Percentiles rank a stretch among this genome's conserved stretches.
Evolutionary conservation across 2,329 filamentous ascomycete species (phyloP).

Genomic region (Didymella pinodella): DNA sequence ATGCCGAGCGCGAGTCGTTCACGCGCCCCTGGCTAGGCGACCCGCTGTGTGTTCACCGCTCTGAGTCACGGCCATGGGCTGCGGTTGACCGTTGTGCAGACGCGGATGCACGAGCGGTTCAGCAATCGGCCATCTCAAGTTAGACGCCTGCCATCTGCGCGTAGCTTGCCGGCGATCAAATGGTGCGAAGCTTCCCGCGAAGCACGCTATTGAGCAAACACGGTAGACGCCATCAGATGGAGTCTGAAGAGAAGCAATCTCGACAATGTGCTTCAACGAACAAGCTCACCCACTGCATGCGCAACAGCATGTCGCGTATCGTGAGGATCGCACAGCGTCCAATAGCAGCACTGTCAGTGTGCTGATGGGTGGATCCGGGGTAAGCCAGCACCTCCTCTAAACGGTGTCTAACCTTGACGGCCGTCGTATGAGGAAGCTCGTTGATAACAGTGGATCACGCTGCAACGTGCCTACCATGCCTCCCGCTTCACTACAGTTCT

Average conservation of each 20-base stretch:
- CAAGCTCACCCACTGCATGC: neutral
- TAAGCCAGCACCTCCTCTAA: constrained; percentile 18
- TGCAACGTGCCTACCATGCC: constrained; percentile 13
- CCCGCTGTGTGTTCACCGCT: constrained; percentile 29
- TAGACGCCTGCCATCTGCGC: constrained; percentile 14
- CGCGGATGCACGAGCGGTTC: constrained; percentile 20
- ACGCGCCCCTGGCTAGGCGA: constrained; percentile 10
- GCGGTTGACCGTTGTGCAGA: constrained; percentile 18
- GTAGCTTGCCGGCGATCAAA: constrained; percentile 18
- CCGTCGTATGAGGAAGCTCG: constrained; percentile 14
- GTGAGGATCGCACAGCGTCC: neutral
- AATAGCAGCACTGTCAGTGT: constrained; percentile 3
- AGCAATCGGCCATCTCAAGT: constrained; percentile 18
- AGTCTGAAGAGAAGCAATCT: neutral
- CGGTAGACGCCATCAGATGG: neutral
- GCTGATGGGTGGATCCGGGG: constrained; percentile 21
- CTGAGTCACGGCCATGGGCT: constrained; percentile 24
- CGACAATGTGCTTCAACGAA: neutral
- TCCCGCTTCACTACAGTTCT: constrained; percentile 12
- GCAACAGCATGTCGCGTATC: constrained; percentile 11
- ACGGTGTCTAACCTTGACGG: constrained; percentile 1
- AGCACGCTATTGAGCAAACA: constrained; percentile 9
- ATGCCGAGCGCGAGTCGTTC: constrained; percentile 14
- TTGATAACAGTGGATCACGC: constrained; percentile 4
- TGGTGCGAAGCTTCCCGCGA: constrained; percentile 12